Percentiles rank a stretch among this genome's conserved stretches.
Evolutionary conservation across 257 asterid species (phyloP).

Genomic region (Fraxinus pennsylvanica): DNA sequence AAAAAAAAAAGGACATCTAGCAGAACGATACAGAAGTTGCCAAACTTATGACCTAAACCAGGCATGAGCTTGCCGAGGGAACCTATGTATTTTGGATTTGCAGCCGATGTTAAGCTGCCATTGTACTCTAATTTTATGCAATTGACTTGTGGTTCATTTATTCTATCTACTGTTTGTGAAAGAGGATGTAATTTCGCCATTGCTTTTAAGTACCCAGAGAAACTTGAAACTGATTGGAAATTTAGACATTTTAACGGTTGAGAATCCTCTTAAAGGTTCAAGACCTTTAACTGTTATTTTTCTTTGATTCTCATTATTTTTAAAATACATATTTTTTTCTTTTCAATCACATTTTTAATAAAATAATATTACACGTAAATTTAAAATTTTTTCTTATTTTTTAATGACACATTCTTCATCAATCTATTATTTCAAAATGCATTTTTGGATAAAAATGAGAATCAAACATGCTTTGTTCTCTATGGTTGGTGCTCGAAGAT

Average conservation of each 20-base stretch:
- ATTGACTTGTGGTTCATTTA: neutral
- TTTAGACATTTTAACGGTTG: neutral
- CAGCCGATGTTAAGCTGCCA: neutral
- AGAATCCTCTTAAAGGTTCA: neutral
- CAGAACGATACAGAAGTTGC: neutral
- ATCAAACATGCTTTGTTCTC: neutral
- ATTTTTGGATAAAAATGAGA: too few relatives aligned
- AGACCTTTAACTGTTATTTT: neutral
- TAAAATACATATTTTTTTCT: too few relatives aligned
- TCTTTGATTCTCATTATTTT: too few relatives aligned
- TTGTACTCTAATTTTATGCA: slow-evolving; percentile 2
- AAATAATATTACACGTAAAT: too few relatives aligned
- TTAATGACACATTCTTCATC: too few relatives aligned
- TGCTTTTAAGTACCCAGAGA: neutral
- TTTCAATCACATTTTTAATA: too few relatives aligned
- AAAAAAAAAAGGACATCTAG: neutral
- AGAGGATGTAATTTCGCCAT: neutral
- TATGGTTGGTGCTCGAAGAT: too few relatives aligned
- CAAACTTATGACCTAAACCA: neutral
- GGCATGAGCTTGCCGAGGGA: neutral
- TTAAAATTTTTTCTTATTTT: too few relatives aligned
- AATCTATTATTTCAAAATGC: too few relatives aligned
- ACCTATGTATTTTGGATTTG: neutral
- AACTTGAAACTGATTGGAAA: neutral
- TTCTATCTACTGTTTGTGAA: neutral